phyloP scores from a whole-genome alignment of 352 stramenopile genomes.

The Phytophthora sansomeana region DNA sequence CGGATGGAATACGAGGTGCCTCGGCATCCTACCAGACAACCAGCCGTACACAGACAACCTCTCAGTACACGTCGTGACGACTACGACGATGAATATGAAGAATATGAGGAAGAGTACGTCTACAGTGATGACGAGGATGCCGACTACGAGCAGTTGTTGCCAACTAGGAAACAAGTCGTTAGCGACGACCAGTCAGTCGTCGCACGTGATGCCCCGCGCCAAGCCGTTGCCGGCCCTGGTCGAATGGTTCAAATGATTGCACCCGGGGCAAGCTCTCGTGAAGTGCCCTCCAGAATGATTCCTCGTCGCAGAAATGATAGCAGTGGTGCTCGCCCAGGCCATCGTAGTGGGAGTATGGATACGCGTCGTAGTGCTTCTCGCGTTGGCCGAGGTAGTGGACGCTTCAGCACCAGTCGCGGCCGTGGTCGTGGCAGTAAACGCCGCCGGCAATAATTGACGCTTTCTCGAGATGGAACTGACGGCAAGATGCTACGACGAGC shows the following conservation, averaged over 20 bases:
- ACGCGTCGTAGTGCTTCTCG: constrained; percentile 11
- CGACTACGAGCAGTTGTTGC: constrained; percentile 18
- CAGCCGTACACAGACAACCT: constrained; percentile 23
- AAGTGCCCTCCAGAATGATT: constrained; percentile 11
- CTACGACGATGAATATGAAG: constrained; percentile 11
- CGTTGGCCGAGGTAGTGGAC: constrained; percentile 12
- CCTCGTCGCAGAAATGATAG: constrained; percentile 13
- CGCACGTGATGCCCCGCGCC: neutral
- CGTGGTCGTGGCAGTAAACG: constrained; percentile 34
- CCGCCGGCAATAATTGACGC: constrained; percentile 22
- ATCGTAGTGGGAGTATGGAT: constrained; percentile 6
- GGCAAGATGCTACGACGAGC: too few relatives aligned
- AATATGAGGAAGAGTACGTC: constrained; percentile 22
- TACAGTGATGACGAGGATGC: constrained; percentile 15
- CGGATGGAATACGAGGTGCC: constrained; percentile 8
- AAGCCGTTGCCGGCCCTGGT: constrained; percentile 3
- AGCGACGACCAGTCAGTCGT: constrained; percentile 23
- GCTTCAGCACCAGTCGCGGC: constrained; percentile 10
- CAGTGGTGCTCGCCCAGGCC: neutral
- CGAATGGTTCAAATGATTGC: constrained; percentile 45
- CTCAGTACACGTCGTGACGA: constrained; percentile 8
- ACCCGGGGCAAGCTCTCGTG: constrained; percentile 7
- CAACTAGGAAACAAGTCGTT: constrained; percentile 23
- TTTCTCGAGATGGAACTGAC: neutral
- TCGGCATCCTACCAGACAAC: constrained; percentile 16